Percentiles rank a stretch among this genome's conserved stretches.
phyloP scores from a whole-genome alignment of 1,284 basidiomycete genomes.

The Leccinum griseonigrum region DNA sequence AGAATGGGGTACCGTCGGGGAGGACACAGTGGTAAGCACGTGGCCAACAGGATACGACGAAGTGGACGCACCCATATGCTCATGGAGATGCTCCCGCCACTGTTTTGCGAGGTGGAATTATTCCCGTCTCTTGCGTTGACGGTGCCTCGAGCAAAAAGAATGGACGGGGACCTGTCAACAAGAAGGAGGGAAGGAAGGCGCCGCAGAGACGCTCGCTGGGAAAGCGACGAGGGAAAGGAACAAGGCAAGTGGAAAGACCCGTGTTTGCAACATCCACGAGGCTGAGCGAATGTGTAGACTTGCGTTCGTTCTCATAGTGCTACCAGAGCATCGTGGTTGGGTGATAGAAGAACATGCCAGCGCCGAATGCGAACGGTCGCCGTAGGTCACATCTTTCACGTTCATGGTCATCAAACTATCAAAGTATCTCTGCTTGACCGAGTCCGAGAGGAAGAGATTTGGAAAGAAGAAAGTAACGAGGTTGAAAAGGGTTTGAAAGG shows the following conservation, averaged over 20 bases:
- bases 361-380: not conserved
- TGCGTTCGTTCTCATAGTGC: not conserved
- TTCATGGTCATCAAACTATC: conserved; percentile 10
- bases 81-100: conserved; percentile 13
- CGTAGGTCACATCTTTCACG: not conserved
- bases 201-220: conserved; percentile 10
- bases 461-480: not conserved
- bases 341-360: conserved; percentile 3
- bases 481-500: conserved; percentile 9
- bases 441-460: not conserved
- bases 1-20: conserved; percentile 21
- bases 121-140: conserved; percentile 1
- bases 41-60: not conserved
- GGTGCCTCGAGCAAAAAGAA: not conserved
- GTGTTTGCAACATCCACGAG: conserved; percentile 4
- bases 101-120: not conserved
- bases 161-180: not conserved
- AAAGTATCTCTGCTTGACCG: not conserved
- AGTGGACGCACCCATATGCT: conserved; percentile 22
- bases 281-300: not conserved
- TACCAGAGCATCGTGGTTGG: conserved; percentile 7
- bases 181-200: conserved; percentile 3
- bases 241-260: not conserved
- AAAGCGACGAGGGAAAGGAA: not conserved
- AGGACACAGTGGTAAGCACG: not conserved